A percentile compares a stretch with the other conserved stretches of the same genome.
phyloP scores from a whole-genome alignment of 345 rosid species.

The Hevea brasiliensis region DNA sequence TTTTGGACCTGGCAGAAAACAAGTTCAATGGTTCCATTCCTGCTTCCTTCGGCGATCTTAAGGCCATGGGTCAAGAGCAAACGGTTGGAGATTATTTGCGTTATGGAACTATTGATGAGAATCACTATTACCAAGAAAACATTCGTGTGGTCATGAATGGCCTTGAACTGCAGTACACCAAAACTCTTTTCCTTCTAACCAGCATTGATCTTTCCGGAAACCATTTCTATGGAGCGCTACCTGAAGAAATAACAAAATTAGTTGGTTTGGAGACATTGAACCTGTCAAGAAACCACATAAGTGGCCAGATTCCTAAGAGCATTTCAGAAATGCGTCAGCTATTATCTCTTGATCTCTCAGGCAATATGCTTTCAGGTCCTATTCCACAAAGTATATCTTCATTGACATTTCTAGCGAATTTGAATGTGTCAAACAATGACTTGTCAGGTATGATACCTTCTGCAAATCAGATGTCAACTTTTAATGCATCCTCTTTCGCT shows the following conservation, averaged over 20 bases:
- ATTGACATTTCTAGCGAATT: slow-evolving; percentile 30
- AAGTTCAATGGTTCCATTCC: slow-evolving; percentile 40
- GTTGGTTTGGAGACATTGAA: slow-evolving; percentile 35
- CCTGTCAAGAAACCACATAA: slow-evolving; percentile 38
- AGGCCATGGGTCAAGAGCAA: slow-evolving; percentile 38
- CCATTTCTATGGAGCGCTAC: slow-evolving; percentile 38
- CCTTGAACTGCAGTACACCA: slow-evolving; percentile 31
- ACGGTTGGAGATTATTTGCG: slow-evolving; percentile 24
- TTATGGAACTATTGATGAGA: slow-evolving; percentile 15
- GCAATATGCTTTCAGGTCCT: slow-evolving; percentile 37
- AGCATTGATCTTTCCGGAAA: slow-evolving; percentile 44
- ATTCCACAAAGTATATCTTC: slow-evolving; percentile 39
- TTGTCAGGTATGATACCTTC: slow-evolving; percentile 43
- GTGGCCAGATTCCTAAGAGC: slow-evolving; percentile 29
- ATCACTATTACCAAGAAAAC: too few relatives aligned
- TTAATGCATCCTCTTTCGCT: slow-evolving; percentile 31
- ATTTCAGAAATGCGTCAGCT: slow-evolving; percentile 39
- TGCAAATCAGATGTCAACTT: slow-evolving; percentile 33
- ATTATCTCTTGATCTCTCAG: slow-evolving; percentile 51
- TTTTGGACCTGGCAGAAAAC: slow-evolving; percentile 46
- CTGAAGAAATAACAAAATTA: slow-evolving; percentile 32
- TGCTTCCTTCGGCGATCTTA: slow-evolving; percentile 31
- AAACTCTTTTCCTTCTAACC: slow-evolving; percentile 41
- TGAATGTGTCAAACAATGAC: slow-evolving; percentile 36
- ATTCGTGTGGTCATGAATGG: slow-evolving; percentile 3